Base-by-base conservation (phyloP, 1,284 basidiomycete genomes). In the Agroathelia rolfsii region DNA sequence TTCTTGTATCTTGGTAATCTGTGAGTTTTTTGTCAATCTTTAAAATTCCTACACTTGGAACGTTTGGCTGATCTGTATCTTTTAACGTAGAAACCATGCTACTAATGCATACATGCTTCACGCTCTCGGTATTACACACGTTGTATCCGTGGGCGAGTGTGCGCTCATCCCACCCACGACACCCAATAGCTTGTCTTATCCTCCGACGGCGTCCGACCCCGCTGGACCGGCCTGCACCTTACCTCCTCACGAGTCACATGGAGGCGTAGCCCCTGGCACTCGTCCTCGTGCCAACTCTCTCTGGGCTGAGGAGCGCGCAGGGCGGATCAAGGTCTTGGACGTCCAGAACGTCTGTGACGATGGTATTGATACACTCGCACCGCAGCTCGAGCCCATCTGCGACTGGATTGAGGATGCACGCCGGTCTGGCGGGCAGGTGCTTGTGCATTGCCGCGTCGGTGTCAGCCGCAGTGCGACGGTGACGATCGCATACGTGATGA, bases 401-500 rank as follows among this genome's bases (percentile, higher is more conserved):
- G 80, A 82, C 34, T 97, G 90, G 84, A 96, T 98, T 51, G 89
- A 96, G 49, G 63, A 73, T 30, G 93, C 90, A 12, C 65, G 90
- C 17, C 56, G 62, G 24, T 66, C 76, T 22, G 90, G 92, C 4
- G 93, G 93, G 5, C 84, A 83, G 51, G 83, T 94, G 28, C 69
- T 98, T 30, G 92, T 98, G 6, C 94, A 98, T 58, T 97, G 94
- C 57, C 74, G 93, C 11, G 92, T 97, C 11, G 94, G 94, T 7
- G 94, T 98, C 24, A 87, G 81, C 34, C 66, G 94, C 37, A 90
- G 85, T 49, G 92, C 93, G 12, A 94, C 89, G 24, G 88, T 96
- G 38, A 87, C 87, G 37, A 93, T 98, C 50, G 94, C 93, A 6
- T 96, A 96, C 57, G 83, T 95, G 47, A 96, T 96, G 92, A 86